phyloP scores from a whole-genome alignment of 1,284 basidiomycete species.

The Marasmius fiardii region DNA sequence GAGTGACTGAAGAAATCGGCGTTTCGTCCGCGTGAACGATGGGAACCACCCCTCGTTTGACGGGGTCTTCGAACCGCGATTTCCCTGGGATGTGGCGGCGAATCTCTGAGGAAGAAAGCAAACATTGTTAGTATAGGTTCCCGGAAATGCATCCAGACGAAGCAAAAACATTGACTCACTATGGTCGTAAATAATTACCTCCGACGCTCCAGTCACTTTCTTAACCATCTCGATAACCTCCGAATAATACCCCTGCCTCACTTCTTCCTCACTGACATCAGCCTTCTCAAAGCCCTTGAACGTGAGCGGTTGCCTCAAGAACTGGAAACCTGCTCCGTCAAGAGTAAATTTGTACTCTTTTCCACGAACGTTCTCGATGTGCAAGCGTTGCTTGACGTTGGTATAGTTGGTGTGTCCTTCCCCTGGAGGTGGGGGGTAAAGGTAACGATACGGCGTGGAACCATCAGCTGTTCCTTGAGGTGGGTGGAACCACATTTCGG shows the following conservation, averaged over 20 bases:
- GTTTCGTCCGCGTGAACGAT: slow-evolving; percentile 61
- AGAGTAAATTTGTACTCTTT: slow-evolving; percentile 44
- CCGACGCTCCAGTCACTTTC: slow-evolving; percentile 54
- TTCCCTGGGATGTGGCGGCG: slow-evolving; percentile 37
- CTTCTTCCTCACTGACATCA: slow-evolving; percentile 45
- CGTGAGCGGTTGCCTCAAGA: slow-evolving; percentile 33
- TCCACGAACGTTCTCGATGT: slow-evolving; percentile 56
- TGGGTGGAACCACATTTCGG: too few species aligned
- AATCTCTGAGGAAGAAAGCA: slow-evolving; percentile 27
- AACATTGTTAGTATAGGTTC: not conserved
- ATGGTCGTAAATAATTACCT: slow-evolving; percentile 61
- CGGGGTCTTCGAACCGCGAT: slow-evolving; percentile 25
- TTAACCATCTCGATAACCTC: slow-evolving; percentile 60
- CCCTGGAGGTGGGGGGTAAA: too few species aligned
- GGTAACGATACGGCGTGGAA: too few species aligned
- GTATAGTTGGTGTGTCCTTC: not conserved
- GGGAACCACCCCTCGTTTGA: slow-evolving; percentile 43
- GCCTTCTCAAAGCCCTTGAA: slow-evolving; percentile 34
- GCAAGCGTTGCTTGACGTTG: slow-evolving; percentile 20
- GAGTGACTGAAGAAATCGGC: slow-evolving; percentile 38
- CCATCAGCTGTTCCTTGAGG: too few species aligned
- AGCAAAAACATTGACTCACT: too few species aligned
- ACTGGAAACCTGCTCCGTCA: slow-evolving; percentile 57
- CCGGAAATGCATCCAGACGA: too few species aligned
- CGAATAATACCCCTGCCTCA: slow-evolving; percentile 53